Base-by-base conservation (phyloP, 2,329 filamentous ascomycete genomes). In the Colletotrichum sidae region DNA sequence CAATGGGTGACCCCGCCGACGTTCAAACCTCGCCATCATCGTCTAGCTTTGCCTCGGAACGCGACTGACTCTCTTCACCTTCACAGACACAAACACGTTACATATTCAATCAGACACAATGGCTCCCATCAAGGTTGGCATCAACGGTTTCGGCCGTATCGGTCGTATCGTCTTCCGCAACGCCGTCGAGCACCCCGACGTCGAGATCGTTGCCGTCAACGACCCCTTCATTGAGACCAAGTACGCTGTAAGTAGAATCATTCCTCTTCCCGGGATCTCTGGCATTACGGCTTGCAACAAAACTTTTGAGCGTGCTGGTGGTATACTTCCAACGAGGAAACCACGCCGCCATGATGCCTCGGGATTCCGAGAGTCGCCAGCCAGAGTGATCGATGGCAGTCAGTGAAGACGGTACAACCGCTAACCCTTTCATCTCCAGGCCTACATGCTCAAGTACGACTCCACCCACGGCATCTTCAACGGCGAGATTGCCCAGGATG, bases 391-490 rank as follows among this genome's bases (percentile, higher is more conserved):
- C 45, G 55, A 25, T 17, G 7, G 42, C 13, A n/a, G 9, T 44
- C 42, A 44, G 33, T 12, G 10, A 49, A 13, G 9, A 49, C 2
- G 2, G 9, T 33, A 34, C 17, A 33, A 10, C 61, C 13, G 25
- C 60, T 69, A 47, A 67, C 53, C 11, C 54, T 60, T 55, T 57
- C 55, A 54, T 42, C 41, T 65, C 34, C 70, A 97, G 94, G 93
- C 92, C 80, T 98, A 98, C 90, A 98, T 98, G 96, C 92, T 99
- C 86, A 96, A 97, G 88, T 98, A 98, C 83, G 96, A 99, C 88
- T 94, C 92, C 76, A 94, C 92, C 82, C 96, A 99, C 89, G 96
- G 96, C 75, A 80, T 88, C 80, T 99, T 98, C 92, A 96, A 97
- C 88, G 95, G 95, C 75, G 90, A 91, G 68, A 89, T 98, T 82